phyloP scores from a whole-genome alignment of 1,284 basidiomycete genomes.

The Limonomyces culmigenus region DNA sequence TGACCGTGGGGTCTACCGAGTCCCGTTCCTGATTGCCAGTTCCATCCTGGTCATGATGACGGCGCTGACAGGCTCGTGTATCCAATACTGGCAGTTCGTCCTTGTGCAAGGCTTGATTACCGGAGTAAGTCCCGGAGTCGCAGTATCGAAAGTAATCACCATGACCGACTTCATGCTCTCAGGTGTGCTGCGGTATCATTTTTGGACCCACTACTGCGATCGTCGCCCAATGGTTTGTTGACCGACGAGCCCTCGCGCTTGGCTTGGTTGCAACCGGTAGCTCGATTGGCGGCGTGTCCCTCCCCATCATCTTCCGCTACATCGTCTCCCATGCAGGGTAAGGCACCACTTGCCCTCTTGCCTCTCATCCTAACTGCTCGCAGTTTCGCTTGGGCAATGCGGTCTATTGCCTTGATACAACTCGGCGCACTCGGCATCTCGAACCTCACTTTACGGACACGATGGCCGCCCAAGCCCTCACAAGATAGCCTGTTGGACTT shows the following conservation, averaged over 20 bases:
- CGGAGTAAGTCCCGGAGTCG: conserved; percentile 10
- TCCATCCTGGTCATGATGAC: conserved; percentile 23
- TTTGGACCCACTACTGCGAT: conserved; percentile 26
- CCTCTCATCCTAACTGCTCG: neutral
- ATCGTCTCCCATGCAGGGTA: conserved; percentile 21
- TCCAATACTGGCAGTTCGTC: conserved; percentile 33
- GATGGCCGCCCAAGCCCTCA: conserved; percentile 29
- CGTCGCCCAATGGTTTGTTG: conserved; percentile 32
- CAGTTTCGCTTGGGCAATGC: conserved; percentile 47
- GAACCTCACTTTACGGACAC: conserved; percentile 28
- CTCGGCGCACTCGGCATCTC: conserved; percentile 22
- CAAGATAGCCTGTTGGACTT: conserved; percentile 33
- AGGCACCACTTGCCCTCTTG: conserved; percentile 3
- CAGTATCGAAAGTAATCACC: neutral
- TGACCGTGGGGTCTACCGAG: conserved; percentile 30
- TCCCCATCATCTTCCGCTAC: conserved; percentile 23
- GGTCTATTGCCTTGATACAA: conserved; percentile 37
- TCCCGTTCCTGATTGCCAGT: conserved; percentile 20
- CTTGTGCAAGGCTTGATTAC: conserved; percentile 28
- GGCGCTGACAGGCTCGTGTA: conserved; percentile 33
- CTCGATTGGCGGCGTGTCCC: conserved; percentile 24
- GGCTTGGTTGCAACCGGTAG: conserved; percentile 24
- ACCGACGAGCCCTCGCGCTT: conserved; percentile 20
- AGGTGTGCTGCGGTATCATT: conserved; percentile 19
- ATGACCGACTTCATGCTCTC: neutral